These are phyloP conservation scores for Sclerotinia spermophila DNA, from an alignment of 2,329 filamentous ascomycete species.

Conservation along the genomic window DNA sequence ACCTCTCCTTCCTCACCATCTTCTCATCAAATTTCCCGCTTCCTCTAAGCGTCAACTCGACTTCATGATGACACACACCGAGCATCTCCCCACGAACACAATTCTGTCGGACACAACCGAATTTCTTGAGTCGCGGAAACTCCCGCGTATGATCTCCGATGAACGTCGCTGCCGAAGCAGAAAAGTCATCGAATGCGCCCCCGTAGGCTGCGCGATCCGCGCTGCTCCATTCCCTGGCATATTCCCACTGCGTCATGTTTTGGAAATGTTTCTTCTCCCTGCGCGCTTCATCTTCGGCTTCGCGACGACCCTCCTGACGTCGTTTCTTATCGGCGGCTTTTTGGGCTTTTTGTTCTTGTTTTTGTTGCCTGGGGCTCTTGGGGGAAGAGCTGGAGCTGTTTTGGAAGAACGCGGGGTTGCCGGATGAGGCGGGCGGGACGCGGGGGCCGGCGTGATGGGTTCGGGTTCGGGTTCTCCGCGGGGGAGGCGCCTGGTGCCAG, in stretches of 20 bases:
- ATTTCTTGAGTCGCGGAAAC: background rate
- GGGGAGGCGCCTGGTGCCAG: background rate
- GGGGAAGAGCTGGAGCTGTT: fast-evolving
- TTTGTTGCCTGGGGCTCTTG: background rate
- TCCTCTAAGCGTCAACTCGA: background rate
- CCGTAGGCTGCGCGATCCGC: background rate
- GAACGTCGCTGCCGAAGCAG: background rate
- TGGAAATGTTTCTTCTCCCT: background rate
- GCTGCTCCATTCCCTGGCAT: background rate
- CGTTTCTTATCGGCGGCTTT: background rate
- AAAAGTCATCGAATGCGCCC: background rate
- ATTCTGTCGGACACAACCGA: background rate
- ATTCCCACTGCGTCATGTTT: background rate
- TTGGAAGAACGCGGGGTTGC: background rate
- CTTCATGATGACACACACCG: constrained; percentile 8
- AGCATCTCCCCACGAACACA: constrained; percentile 3
- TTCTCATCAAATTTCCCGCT: background rate
- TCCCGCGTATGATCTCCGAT: background rate
- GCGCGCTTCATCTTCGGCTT: too few relatives aligned
- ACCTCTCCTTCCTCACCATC: constrained; percentile 13
- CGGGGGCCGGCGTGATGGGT: background rate
- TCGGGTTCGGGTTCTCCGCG: too few relatives aligned
- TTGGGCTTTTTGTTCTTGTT: background rate
- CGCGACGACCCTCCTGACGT: background rate
- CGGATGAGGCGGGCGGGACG: fast-evolving